Evolutionary conservation across 495 filamentous ascomycete species (phyloP), one percentile per base, ranked within the genome.

Genomic region (Evansstolkia leycettana): DNA sequence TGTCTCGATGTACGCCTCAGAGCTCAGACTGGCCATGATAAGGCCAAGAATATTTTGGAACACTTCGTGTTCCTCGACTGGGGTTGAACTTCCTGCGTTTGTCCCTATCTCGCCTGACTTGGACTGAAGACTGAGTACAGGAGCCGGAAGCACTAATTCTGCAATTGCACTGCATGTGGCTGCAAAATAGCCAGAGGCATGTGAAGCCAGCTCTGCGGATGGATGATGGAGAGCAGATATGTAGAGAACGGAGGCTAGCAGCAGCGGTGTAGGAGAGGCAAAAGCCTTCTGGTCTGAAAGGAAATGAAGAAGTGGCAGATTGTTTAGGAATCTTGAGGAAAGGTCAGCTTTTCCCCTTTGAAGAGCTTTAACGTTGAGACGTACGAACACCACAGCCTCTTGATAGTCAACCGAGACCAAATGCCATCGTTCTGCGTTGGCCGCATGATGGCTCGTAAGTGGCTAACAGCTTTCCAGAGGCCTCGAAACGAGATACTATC

Each of bases 21-120:
- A 61, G 33, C 52, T 57, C 18, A 64, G 39, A 23, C 57, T 58
- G 13, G 59, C 59, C 47, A 64, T 60, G n/a, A 64, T 56, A 4
- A 64, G 33, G 9, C 59, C 59, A 7, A 61, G 50, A 7, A 64
- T 58, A 31, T 64, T 46, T 13, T 61, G 52, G 34, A 61, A 58
- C 8, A 35, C 41, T 18, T 36, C 39, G 12, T 41, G 17, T 15
- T 38, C 36, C 18, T 39, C 37, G 1, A 26, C 18, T 31, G 14
- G 28, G 14, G 31, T 2, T 11, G 27, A 15, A 9, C 9, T 9
- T 23, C 9, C 9, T 9, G 20, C 5, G 4, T n/a, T n/a, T n/a
- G n/a, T n/a, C n/a, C n/a, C n/a, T n/a, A n/a, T n/a, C n/a, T n/a
- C n/a, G n/a, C n/a, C n/a, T n/a, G n/a, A n/a, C n/a, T 9, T 23